Evolutionary conservation across 345 rosid genomes (phyloP).

Genomic region (Cardamine occulta): DNA sequence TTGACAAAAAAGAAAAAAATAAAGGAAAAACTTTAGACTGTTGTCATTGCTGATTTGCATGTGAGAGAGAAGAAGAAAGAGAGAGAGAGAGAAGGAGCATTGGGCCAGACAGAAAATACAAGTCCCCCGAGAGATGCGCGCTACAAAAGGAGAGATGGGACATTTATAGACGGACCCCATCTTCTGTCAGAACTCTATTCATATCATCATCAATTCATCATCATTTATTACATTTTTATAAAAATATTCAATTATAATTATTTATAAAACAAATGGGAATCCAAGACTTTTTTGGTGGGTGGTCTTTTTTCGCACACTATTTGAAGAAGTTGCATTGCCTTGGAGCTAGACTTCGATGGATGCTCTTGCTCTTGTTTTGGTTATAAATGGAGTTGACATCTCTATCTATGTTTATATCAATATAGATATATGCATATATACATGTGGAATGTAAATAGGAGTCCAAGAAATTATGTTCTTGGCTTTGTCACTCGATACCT

Average conservation of each 20-base stretch:
- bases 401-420: not conserved
- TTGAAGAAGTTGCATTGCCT: slow-evolving; percentile 24
- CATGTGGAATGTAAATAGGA: slow-evolving; percentile 4
- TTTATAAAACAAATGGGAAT: slow-evolving; percentile 19
- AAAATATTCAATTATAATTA: not conserved
- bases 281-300: slow-evolving; percentile 37
- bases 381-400: slow-evolving; percentile 27
- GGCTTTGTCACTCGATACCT: not conserved
- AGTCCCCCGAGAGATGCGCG: slow-evolving; percentile 54
- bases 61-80: slow-evolving; percentile 31
- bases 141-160: slow-evolving; percentile 50
- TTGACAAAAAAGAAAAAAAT: slow-evolving; percentile 10
- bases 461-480: slow-evolving; percentile 23
- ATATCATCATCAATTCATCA: slow-evolving; percentile 44
- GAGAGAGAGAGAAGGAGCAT: slow-evolving; percentile 28
- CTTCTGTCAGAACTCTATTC: slow-evolving; percentile 43
- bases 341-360: slow-evolving; percentile 27
- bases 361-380: slow-evolving; percentile 24
- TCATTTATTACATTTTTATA: slow-evolving; percentile 20
- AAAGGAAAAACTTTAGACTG: slow-evolving; percentile 31
- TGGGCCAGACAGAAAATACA: slow-evolving; percentile 47
- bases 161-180: slow-evolving; percentile 49
- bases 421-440: not conserved
- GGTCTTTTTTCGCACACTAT: slow-evolving; percentile 3
- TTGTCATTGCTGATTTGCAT: slow-evolving; percentile 45